phyloP scores from a whole-genome alignment of 1,139 yeast species.

The Kodamaea fungicola region DNA sequence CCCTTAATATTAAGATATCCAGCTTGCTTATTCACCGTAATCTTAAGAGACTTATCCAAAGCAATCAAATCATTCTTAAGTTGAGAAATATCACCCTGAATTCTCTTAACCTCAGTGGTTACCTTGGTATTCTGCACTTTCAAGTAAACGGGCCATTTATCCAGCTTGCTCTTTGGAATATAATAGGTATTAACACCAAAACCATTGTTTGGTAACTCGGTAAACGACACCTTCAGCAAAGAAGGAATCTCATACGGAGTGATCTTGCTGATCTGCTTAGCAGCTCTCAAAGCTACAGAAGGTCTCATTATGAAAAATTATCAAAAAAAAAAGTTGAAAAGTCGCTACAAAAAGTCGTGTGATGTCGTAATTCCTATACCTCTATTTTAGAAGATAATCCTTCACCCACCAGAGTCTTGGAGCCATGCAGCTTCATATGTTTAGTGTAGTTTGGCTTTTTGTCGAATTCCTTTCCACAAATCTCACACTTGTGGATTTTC shows the following conservation, averaged over 20 bases:
- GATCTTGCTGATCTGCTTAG: constrained; percentile 20
- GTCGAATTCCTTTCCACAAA: constrained; percentile 52
- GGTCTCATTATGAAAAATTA: constrained; percentile 24
- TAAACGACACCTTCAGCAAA: constrained; percentile 22
- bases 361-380: constrained; percentile 3
- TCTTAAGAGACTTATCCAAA: constrained; percentile 43
- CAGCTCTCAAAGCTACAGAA: constrained; percentile 22
- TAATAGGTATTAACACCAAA: constrained; percentile 47
- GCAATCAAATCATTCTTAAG: constrained; percentile 57
- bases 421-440: constrained; percentile 32
- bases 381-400: constrained; percentile 4
- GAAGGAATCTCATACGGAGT: constrained; percentile 27
- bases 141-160: constrained; percentile 69
- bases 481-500: constrained; percentile 46
- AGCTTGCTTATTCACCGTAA: constrained; percentile 38
- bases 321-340: constrained; percentile 3
- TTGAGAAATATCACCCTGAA: constrained; percentile 57
- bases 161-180: constrained; percentile 52
- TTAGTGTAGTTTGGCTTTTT: constrained; percentile 36
- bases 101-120: constrained; percentile 61
- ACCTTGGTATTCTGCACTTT: constrained; percentile 52
- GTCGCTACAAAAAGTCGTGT: neutral
- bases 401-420: constrained; percentile 5
- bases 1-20: constrained; percentile 57
- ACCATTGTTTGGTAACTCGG: constrained; percentile 35